Evolutionary conservation across 2,329 filamentous ascomycete genomes (phyloP).

Genomic region (Diaporthe vaccinii): DNA sequence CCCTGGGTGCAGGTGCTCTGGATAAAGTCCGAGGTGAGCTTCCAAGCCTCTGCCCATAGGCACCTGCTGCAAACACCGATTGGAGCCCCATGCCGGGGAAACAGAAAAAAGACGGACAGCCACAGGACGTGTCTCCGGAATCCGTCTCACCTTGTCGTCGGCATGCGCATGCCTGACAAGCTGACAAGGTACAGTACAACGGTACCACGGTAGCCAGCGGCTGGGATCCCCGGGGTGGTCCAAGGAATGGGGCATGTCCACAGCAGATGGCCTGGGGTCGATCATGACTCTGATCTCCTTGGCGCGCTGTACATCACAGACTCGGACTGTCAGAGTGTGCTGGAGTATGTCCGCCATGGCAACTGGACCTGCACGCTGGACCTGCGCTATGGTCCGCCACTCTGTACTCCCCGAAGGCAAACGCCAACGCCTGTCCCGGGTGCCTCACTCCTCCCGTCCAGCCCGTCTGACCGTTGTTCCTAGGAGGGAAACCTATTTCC

Average conservation of each 20-base stretch:
- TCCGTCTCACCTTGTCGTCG: constrained; percentile 25
- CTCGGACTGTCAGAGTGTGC: constrained; percentile 17
- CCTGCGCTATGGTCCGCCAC: constrained; percentile 10
- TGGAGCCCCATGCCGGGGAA: constrained; percentile 12
- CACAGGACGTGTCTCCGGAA: constrained; percentile 16
- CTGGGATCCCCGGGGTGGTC: constrained; percentile 15
- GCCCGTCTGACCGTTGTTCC: not conserved
- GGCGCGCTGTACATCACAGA: constrained; percentile 6
- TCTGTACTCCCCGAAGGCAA: constrained; percentile 15
- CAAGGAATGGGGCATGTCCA: constrained; percentile 7
- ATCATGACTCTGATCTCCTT: constrained; percentile 27
- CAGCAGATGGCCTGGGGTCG: not conserved
- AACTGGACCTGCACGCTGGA: not conserved
- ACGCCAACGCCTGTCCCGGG: not conserved
- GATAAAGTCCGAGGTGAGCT: constrained; percentile 20
- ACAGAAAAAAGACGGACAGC: constrained; percentile 1
- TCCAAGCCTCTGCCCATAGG: constrained; percentile 6
- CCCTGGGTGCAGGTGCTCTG: not conserved
- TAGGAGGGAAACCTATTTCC: not conserved
- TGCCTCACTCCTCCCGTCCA: not conserved
- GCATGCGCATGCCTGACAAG: constrained; percentile 1
- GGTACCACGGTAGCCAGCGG: not conserved
- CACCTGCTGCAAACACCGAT: constrained; percentile 25
- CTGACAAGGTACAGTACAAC: not conserved
- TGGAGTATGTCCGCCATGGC: constrained; percentile 14